Evolutionary conservation across 495 filamentous ascomycete species (phyloP).

Genomic region (Podospora comata): DNA sequence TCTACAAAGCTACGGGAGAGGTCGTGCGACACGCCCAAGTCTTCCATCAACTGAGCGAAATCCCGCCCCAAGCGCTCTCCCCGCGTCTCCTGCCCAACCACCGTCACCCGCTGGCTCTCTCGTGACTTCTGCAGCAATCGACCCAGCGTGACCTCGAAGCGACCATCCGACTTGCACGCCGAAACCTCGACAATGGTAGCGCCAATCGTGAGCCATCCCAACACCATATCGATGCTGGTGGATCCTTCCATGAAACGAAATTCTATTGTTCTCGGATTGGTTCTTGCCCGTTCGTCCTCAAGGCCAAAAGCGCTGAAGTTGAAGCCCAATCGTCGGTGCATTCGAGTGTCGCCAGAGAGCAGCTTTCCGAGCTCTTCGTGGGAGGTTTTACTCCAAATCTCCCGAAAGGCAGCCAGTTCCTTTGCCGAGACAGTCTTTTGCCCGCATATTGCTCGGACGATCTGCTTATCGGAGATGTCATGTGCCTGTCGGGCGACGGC

Average conservation of each 20-base stretch:
- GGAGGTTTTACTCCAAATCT: slow-evolving; percentile 26
- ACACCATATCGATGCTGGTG: slow-evolving; percentile 17
- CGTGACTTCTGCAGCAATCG: slow-evolving; percentile 10
- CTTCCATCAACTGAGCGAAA: slow-evolving; percentile 31
- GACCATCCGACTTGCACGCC: slow-evolving; percentile 14
- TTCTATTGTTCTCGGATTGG: slow-evolving; percentile 32
- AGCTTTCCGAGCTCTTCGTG: slow-evolving; percentile 27
- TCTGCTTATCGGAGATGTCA: slow-evolving; percentile 17
- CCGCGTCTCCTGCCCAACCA: neutral
- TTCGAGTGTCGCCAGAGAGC: slow-evolving; percentile 26
- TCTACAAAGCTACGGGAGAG: slow-evolving; percentile 20
- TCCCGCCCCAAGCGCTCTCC: slow-evolving; percentile 18
- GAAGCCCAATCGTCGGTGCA: slow-evolving; percentile 32
- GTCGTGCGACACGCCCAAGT: slow-evolving; percentile 20
- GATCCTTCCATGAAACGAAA: slow-evolving; percentile 39
- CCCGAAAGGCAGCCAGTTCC: slow-evolving; percentile 19
- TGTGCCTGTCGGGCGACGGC: neutral
- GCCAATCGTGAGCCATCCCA: slow-evolving; percentile 32
- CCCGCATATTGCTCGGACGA: slow-evolving; percentile 6
- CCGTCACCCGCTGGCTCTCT: neutral
- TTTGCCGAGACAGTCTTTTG: neutral
- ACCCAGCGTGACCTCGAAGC: slow-evolving; percentile 19
- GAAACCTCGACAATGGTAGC: slow-evolving; percentile 25
- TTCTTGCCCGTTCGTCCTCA: slow-evolving; percentile 32
- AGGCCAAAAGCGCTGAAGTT: slow-evolving; percentile 37